Conservation (phyloP, 495 filamentous ascomycete species). For the Hyphodiscus hymeniophilus region DNA sequence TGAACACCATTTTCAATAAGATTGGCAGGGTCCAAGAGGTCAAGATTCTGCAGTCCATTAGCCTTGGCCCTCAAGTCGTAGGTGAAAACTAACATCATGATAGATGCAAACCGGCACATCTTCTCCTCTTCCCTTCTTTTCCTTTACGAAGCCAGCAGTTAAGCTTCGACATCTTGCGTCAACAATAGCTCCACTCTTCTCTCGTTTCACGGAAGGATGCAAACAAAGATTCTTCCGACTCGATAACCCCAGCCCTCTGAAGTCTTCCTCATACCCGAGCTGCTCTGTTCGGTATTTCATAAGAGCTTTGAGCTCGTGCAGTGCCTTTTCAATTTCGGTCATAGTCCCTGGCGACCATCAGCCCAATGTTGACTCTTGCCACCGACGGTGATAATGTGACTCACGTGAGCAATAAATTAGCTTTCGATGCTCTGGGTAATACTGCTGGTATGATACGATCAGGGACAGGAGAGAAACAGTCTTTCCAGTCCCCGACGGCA, state of each 20-base stretch:
- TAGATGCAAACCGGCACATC: conserved; percentile 91
- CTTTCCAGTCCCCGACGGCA: conserved; percentile 99
- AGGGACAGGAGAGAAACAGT: conserved; percentile 91
- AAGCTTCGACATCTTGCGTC: conserved; percentile 92
- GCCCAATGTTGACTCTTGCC: neutral
- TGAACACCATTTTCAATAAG: conserved; percentile 90
- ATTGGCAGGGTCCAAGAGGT: conserved; percentile 88
- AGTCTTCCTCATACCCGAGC: conserved; percentile 83
- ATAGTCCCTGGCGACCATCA: conserved; percentile 48
- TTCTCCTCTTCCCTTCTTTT: conserved; percentile 91
- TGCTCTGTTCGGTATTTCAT: conserved; percentile 91
- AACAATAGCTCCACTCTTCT: conserved; percentile 90
- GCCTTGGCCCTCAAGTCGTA: neutral
- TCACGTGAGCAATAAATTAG: conserved; percentile 96
- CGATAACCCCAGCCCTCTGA: conserved; percentile 82
- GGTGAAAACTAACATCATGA: conserved; percentile 57
- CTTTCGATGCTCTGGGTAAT: conserved; percentile 84
- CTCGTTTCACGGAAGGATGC: conserved; percentile 87
- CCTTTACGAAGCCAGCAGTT: conserved; percentile 93
- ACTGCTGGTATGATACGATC: conserved; percentile 92
- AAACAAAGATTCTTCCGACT: conserved; percentile 97
- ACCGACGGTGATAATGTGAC: conserved; percentile 13
- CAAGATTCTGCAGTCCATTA: conserved; percentile 61
- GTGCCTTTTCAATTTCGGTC: conserved; percentile 93
- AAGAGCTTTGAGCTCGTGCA: conserved; percentile 81